phyloP scores from a whole-genome alignment of 2,329 filamentous ascomycete genomes.

The Endoconidiophora laricicola region DNA sequence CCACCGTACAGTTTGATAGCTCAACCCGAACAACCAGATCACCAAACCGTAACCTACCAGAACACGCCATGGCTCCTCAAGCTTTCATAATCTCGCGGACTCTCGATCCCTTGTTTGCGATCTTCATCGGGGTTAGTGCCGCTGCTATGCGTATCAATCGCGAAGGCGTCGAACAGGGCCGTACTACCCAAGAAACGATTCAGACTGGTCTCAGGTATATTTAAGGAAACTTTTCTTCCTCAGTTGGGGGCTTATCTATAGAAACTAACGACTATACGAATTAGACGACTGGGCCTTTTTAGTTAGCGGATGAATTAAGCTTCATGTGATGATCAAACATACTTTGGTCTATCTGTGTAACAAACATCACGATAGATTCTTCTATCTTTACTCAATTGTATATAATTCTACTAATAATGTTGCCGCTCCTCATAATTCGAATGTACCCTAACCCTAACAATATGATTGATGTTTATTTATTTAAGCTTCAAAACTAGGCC shows the following conservation, averaged over 20 bases:
- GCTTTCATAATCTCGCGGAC: constrained; percentile 44
- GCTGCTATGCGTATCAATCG: constrained; percentile 41
- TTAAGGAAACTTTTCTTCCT: not conserved
- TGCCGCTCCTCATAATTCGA: not conserved
- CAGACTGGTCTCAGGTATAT: constrained; percentile 28
- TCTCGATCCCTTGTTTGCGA: constrained; percentile 41
- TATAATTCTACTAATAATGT: not conserved
- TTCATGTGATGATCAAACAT: not conserved
- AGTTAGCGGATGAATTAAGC: not conserved
- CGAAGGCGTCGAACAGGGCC: constrained; percentile 42
- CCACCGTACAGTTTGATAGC: too few relatives aligned
- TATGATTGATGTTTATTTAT: not conserved
- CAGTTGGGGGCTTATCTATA: too few relatives aligned
- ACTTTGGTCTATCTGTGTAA: too few relatives aligned
- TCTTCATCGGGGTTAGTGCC: constrained; percentile 38
- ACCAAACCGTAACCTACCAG: constrained; percentile 1
- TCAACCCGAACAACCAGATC: not conserved
- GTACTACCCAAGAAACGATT: constrained; percentile 32
- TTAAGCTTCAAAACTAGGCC: constrained; percentile 16
- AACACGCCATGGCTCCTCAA: constrained; percentile 17
- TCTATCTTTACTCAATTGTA: not conserved
- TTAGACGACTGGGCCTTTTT: constrained; percentile 16
- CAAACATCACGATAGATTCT: not conserved
- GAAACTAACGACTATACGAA: constrained; percentile 6
- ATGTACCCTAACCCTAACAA: not conserved